Conservation (phyloP, 257 asterid genomes). For the Knoxia roxburghii region DNA sequence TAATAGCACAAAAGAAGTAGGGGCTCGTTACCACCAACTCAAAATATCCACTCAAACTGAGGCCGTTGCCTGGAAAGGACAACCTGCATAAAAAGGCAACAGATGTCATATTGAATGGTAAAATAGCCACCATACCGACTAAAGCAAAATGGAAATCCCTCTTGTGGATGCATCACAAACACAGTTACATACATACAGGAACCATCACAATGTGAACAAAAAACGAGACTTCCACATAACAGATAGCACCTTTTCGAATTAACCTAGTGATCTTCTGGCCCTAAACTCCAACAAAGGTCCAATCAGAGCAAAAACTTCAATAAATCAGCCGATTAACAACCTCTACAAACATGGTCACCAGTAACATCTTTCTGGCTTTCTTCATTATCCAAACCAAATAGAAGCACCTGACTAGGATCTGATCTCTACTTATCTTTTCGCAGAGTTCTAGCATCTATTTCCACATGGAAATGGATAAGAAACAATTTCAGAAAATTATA, state of each 20-base stretch:
- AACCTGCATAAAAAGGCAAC: background rate
- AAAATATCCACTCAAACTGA: background rate
- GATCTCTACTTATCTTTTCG: background rate
- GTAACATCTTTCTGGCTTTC: background rate
- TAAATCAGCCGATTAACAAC: background rate
- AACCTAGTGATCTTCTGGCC: background rate
- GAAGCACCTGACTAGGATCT: background rate
- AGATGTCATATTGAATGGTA: background rate
- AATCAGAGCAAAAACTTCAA: background rate
- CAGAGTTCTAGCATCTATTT: background rate
- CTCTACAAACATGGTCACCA: background rate
- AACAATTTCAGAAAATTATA: background rate
- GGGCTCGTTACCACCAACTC: constrained; percentile 16
- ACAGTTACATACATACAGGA: background rate
- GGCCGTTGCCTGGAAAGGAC: background rate
- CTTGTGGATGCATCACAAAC: background rate
- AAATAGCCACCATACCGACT: background rate
- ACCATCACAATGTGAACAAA: background rate
- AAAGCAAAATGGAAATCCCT: background rate
- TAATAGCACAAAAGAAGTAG: background rate
- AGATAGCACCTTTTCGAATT: background rate
- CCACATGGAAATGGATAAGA: background rate
- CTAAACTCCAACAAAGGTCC: background rate
- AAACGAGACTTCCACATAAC: background rate
- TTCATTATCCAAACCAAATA: background rate